A percentile compares a stretch with the other conserved stretches of the same genome.
These are phyloP conservation scores for Mycogone perniciosa DNA, from an alignment of 2,329 filamentous ascomycete species.

Conservation along the genomic window DNA sequence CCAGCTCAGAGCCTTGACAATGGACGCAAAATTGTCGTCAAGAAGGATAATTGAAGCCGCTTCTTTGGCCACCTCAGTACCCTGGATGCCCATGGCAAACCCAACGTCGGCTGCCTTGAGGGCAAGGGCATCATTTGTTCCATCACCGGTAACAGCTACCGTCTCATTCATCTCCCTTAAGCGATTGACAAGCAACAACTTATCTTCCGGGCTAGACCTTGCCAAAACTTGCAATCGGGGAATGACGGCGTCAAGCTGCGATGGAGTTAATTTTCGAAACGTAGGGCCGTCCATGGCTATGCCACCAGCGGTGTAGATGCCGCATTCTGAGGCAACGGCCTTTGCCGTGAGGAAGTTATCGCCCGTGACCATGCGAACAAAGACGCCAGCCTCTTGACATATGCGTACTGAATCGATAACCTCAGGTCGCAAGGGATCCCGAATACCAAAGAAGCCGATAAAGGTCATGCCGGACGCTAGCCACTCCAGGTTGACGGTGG, in stretches of 20 bases:
- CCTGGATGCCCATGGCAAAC: constrained; percentile 62
- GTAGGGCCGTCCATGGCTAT: constrained; percentile 50
- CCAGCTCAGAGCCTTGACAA: constrained; percentile 57
- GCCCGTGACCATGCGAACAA: constrained; percentile 57
- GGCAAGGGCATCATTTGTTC: constrained; percentile 60
- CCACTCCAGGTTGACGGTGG: constrained; percentile 31
- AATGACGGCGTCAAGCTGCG: constrained; percentile 44
- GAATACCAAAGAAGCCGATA: constrained; percentile 53
- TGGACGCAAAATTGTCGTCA: constrained; percentile 60
- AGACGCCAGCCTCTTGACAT: constrained; percentile 58
- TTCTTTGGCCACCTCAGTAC: constrained; percentile 61
- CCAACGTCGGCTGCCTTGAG: constrained; percentile 61
- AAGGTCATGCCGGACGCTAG: constrained; percentile 42
- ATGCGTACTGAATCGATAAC: constrained; percentile 56
- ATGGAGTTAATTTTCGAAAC: constrained; percentile 51
- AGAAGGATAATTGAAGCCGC: constrained; percentile 59
- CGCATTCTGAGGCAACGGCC: constrained; percentile 38
- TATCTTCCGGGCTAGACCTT: constrained; percentile 64
- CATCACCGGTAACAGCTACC: constrained; percentile 61
- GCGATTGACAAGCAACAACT: constrained; percentile 57
- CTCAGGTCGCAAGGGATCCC: constrained; percentile 58
- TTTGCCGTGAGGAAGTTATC: constrained; percentile 40
- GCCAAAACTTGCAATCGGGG: constrained; percentile 62
- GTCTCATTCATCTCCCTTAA: constrained; percentile 60
- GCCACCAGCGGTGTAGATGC: constrained; percentile 52